phyloP scores from a whole-genome alignment of 2,329 filamentous ascomycete species.

The Penicillium sp. region DNA sequence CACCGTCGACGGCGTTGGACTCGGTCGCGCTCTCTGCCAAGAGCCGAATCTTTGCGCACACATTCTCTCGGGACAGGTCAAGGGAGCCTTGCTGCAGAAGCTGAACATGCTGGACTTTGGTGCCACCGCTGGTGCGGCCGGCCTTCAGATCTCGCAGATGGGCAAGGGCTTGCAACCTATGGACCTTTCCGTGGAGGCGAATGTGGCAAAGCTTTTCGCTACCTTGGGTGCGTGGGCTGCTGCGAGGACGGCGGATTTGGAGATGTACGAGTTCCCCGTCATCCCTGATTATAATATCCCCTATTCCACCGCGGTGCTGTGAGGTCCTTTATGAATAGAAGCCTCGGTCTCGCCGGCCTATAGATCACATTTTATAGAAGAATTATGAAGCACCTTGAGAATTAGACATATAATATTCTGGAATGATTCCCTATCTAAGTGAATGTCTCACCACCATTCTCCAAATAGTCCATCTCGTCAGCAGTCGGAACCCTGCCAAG shows the following conservation, averaged over 20 bases:
- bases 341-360: not conserved
- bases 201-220: not conserved
- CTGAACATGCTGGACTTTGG: not conserved
- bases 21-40: not conserved
- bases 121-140: not conserved
- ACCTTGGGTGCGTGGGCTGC: not conserved
- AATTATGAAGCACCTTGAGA: not conserved
- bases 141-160: not conserved
- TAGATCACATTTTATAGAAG: not conserved
- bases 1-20: conserved; percentile 1
- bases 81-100: not conserved
- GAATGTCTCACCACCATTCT: conserved; percentile 25
- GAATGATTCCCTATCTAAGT: not conserved
- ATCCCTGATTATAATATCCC: not conserved
- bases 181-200: not conserved
- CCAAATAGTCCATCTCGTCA: conserved; percentile 23
- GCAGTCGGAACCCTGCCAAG: conserved; percentile 20
- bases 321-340: not conserved
- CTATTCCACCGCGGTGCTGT: not conserved
- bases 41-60: not conserved
- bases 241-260: not conserved
- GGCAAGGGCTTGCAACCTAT: not conserved
- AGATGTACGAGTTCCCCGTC: not conserved
- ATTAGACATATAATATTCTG: too few relatives aligned
- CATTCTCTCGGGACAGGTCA: not conserved